Base-by-base conservation (phyloP, 1,139 yeast species). In the Lodderomyces metapsilosis region DNA sequence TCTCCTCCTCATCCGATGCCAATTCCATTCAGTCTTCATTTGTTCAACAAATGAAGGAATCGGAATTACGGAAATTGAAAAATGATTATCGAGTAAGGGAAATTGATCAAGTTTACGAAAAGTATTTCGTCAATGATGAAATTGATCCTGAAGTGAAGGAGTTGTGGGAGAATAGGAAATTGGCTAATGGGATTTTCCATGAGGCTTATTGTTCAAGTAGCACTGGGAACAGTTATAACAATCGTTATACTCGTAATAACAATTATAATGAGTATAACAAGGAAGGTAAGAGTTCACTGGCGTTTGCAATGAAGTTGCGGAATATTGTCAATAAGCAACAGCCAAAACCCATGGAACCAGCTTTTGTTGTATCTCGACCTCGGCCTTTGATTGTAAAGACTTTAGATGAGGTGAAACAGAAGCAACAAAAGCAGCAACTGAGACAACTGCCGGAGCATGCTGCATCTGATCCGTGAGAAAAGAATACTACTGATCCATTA, bases 101-200 rank as follows among this genome's bases (percentile, higher is more conserved):
- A 50, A 77, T 71, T 2, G 82, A 76, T 49, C 48, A 60, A 24
- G 71, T 73, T 34, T 75, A 67, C 49, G 61, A 65, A 33, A 68
- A 71, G 47, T 70, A 61, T 48, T 61, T 71, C 28, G 57, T 63
- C 10, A 65, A 66, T 46, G 68, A 64, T 35, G 60, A 62, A 18
- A 67, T 75, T 30, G 82, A 76, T 52, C 77, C 79, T 1, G 81
- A 75, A 48, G 71, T 76, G 39, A 71, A 68, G 48, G 68, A 65
- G 13, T 58, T 76, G 36, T 76, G 82, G 82, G 76, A 70, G 30
- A 62, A 72, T 3, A 62, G 80, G 58, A 65, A 25, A 37, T 42
- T 22, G 38, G 43, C 27, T 23, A 37, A 21, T 28, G 27, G 20
- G 13, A 36, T 6, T 21, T 28, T 28, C 18, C 18, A 28, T 15